Evolutionary conservation across 495 filamentous ascomycete species (phyloP), one percentile per base, ranked within the genome.

Genomic region (Paragyromitra xinjiangensis): DNA sequence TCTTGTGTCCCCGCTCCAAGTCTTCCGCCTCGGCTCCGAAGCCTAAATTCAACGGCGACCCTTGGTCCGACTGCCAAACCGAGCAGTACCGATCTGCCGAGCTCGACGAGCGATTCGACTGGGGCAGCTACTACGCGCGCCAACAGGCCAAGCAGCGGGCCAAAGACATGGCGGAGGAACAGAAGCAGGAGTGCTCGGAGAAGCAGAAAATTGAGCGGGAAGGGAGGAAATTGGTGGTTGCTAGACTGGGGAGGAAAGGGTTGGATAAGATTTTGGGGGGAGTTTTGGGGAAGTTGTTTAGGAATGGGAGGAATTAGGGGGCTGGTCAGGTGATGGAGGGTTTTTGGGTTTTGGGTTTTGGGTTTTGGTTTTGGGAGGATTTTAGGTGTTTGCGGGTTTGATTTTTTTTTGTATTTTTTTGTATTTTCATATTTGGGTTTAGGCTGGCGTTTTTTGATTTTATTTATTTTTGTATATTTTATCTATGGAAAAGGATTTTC

Each of bases 71-170:
- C 29, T 34, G 39, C 29, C n/a, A 12, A 29, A n/a, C 29, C 34
- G 34, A 16, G 29, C 29, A 61, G 29, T 29, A 61, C 12, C 58
- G 34, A n/a, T 19, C n/a, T 39, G 34, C 7, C 9, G 58, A 29
- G 16, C 58, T 39, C 58, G 58, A 61, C 58, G 9, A 61, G 9
- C 58, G 39, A 39, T 37, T 61, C 29, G 34, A 61, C 29, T 61
- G 58, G 29, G 14, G 34, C 29, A 39, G 16, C 34, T 61, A 61
- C 58, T 61, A 61, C 58, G 22, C 7, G 6, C 58, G 14, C 34
- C 58, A 61, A 19, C 22, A 29, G 26, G 58, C 12, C 34, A 61
- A 56, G 11, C 44, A 16, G 5, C 44, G 0, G 44, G 44, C 51
- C 19, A 55, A 55, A 55, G 29, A 61, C 34, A 1, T 16, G 58